phyloP scores from a whole-genome alignment of 2,329 filamentous ascomycete species.

The Calonectria crousiana region DNA sequence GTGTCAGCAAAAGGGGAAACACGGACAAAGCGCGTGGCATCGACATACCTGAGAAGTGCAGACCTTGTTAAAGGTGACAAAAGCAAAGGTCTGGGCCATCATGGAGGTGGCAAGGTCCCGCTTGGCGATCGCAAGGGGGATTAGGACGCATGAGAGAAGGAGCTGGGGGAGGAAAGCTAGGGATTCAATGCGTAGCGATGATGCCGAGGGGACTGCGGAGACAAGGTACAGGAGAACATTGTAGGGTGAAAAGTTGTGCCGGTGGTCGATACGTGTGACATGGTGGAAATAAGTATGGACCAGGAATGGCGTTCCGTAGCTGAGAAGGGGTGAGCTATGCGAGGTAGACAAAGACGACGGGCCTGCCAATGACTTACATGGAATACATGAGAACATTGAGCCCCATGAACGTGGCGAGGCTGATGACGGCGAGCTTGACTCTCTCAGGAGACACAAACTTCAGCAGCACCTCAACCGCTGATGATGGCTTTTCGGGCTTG shows the following conservation, averaged over 20 bases:
- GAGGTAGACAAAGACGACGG: not conserved
- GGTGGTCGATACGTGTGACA: slow-evolving; percentile 91
- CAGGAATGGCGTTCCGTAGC: slow-evolving; percentile 85
- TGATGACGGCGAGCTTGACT: slow-evolving; percentile 70
- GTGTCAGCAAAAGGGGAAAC: slow-evolving; percentile 24
- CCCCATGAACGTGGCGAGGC: slow-evolving; percentile 77
- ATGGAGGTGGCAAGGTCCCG: slow-evolving; percentile 85
- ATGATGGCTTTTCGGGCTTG: slow-evolving; percentile 28
- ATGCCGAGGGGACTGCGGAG: slow-evolving; percentile 68
- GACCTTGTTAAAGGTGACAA: slow-evolving; percentile 98
- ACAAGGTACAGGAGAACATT: slow-evolving; percentile 91
- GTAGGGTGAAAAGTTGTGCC: slow-evolving; percentile 98
- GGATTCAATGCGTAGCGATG: slow-evolving; percentile 72
- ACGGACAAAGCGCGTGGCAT: not conserved
- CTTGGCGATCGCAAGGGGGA: slow-evolving; percentile 83
- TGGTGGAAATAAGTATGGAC: slow-evolving; percentile 95
- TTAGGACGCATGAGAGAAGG: slow-evolving; percentile 79
- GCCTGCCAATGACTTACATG: slow-evolving; percentile 62
- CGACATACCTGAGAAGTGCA: slow-evolving; percentile 90
- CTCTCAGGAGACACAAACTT: slow-evolving; percentile 67
- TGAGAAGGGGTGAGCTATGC: slow-evolving; percentile 47
- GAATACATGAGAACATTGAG: slow-evolving; percentile 86
- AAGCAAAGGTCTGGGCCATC: slow-evolving; percentile 96
- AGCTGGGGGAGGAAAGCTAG: slow-evolving; percentile 92
- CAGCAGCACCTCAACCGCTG: slow-evolving; percentile 39